Base-by-base conservation (phyloP, 2,329 filamentous ascomycete species). In the Cytospora paraplurivora region DNA sequence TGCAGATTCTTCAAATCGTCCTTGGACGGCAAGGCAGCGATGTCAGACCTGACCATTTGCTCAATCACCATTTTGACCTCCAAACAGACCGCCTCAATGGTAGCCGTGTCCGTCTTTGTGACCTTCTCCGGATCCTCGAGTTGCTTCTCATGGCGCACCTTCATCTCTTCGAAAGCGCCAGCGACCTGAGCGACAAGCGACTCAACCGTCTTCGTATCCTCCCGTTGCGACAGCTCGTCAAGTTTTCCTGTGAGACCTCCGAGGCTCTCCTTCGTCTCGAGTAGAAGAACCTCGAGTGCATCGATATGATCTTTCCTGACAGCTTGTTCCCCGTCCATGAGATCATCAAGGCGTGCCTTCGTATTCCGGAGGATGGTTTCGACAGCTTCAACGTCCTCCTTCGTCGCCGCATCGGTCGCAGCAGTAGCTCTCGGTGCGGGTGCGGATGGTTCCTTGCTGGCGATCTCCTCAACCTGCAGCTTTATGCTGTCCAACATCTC, bases 341-440 rank as follows among this genome's bases (percentile, higher is more conserved):
- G 75, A 64, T 96, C 93, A 64, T 97, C 94, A 11, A 98, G 80
- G 54, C 91, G 91, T 6, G 89, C 87, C 74, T 97, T 97, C 37
- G 93, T 93, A 73, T 96, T 97, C 50, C 90, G 87, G 13, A 98
- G 82, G 56, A 98, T 87, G 0, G 90, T 96, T 75, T 97, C 94
- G 64, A 98, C 93, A 12, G 92, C 92, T 66, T 94, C 87, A 0
- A 93, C 91, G 69, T 98, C 93, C 68, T 97, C 92, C 72, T 91
- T 91, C 37, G 82, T 87, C 7, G 89, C 88, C 2, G 81, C 74
- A 44, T 87, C 86, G 3, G 70, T 71, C 5, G 66, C 62, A 63
- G 75, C 38, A 66, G 52, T 2, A 68, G 69, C 32, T 44, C 56
- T 64, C 32, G 69, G 34, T n/a, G 66, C 60, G 21, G 69, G 34